phyloP scores from a whole-genome alignment of 768 basidiomycete genomes.

The Dacryopinax primogenitus region DNA sequence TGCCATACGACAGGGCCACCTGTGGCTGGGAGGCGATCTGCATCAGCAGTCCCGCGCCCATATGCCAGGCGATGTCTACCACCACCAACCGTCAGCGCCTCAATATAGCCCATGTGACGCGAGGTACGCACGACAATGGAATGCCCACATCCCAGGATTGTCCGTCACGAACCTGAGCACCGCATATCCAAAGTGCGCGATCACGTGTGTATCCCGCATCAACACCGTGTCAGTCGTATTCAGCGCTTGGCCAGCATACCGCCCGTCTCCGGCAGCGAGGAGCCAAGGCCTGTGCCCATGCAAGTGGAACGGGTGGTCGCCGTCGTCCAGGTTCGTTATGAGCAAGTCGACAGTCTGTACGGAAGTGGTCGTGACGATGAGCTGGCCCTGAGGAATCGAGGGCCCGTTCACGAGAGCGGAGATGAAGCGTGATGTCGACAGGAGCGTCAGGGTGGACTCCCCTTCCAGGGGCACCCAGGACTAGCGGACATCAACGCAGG shows the following conservation, averaged over 20 bases:
- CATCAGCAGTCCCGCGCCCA: constrained; percentile 12
- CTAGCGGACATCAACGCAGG: background rate
- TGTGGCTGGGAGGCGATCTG: constrained; percentile 9
- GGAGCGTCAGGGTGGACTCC: constrained; percentile 6
- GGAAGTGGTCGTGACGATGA: background rate
- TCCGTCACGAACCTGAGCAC: constrained; percentile 4
- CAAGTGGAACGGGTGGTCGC: constrained; percentile 17
- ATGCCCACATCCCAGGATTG: constrained; percentile 9
- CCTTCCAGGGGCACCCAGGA: constrained; percentile 12
- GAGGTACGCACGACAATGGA: constrained; percentile 14
- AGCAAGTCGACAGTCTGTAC: constrained; percentile 13
- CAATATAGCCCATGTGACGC: no score
- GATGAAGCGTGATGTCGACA: background rate
- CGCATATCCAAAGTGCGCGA: background rate
- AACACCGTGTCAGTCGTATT: background rate
- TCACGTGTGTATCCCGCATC: background rate
- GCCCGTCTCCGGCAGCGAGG: constrained; percentile 8
- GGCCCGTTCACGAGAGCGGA: background rate
- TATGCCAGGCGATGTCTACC: constrained; percentile 4
- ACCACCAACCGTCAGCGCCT: no score
- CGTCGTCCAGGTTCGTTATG: constrained; percentile 15
- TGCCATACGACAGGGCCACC: background rate
- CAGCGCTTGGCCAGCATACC: background rate
- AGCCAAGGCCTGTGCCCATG: constrained; percentile 15
- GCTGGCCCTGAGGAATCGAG: constrained; percentile 1